Evolutionary conservation across 306 rosid genomes (phyloP).

Genomic region (Sindora glabra): DNA sequence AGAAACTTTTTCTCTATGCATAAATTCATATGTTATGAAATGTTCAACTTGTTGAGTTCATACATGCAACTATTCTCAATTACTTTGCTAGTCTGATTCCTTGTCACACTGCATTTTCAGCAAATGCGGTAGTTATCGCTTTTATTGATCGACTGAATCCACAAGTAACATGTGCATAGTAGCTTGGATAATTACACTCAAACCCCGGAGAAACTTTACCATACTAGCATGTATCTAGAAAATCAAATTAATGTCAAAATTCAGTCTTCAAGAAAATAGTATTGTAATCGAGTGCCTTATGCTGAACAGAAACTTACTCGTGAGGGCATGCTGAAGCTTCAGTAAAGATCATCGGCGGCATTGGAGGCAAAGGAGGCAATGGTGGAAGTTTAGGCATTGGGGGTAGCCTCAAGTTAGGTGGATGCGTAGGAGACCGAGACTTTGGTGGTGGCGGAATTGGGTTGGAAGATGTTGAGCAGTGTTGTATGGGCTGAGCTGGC

Average conservation of each 20-base stretch:
- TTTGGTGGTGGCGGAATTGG: slow-evolving; percentile 37
- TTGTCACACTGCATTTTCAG: too few relatives aligned
- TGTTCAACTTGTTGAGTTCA: too few relatives aligned
- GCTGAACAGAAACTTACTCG: slow-evolving; percentile 70
- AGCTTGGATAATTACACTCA: too few relatives aligned
- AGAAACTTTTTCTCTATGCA: too few relatives aligned
- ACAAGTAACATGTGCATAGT: not conserved
- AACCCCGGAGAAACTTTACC: too few relatives aligned
- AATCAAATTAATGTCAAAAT: not conserved
- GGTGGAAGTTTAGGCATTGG: slow-evolving; percentile 30
- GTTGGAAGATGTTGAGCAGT: slow-evolving; percentile 50
- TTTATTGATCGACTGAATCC: not conserved
- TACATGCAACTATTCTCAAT: not conserved
- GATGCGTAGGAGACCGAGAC: too few relatives aligned
- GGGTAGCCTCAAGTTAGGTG: slow-evolving; percentile 6
- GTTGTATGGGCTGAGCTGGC: slow-evolving; percentile 67
- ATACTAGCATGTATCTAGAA: not conserved
- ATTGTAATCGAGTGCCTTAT: too few relatives aligned
- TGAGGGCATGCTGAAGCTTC: slow-evolving; percentile 72
- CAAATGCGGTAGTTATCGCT: too few relatives aligned
- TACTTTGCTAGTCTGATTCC: not conserved
- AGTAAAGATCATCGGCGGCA: slow-evolving; percentile 48
- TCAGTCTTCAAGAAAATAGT: not conserved
- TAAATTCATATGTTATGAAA: too few relatives aligned
- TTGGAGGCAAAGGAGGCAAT: slow-evolving; percentile 33